phyloP scores from a whole-genome alignment of 169 alveolate species.

The Neospora caninum region DNA sequence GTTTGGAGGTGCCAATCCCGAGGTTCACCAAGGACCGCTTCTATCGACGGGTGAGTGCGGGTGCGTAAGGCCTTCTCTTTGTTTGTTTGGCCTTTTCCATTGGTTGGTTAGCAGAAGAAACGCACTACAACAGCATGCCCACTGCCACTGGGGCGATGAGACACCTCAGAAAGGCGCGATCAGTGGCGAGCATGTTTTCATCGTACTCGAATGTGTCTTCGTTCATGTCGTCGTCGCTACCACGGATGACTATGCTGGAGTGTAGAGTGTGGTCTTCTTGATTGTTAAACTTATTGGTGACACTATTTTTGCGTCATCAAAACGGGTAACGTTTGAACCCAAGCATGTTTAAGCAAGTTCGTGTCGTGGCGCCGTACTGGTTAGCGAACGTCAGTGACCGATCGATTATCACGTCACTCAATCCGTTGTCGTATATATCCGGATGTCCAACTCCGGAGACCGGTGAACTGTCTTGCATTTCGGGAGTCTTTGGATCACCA shows the following conservation, averaged over 20 bases:
- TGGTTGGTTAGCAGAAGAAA: no score
- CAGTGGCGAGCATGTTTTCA: neutral
- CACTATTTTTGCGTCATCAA: neutral
- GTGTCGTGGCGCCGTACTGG: neutral
- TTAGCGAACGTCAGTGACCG: neutral
- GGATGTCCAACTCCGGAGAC: no score
- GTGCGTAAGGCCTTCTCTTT: neutral
- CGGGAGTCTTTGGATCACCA: no score
- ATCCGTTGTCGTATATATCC: no score
- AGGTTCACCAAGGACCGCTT: conserved; percentile 48
- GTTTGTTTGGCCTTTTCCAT: neutral
- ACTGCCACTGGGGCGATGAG: no score
- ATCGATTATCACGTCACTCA: no score
- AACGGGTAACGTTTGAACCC: neutral
- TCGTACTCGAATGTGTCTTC: neutral
- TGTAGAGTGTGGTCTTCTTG: no score
- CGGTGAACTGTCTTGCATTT: no score
- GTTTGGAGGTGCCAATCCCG: conserved; percentile 40
- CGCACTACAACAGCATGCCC: no score
- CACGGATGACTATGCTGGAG: neutral
- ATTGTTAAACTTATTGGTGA: no score
- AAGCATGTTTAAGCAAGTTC: neutral
- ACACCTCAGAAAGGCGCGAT: neutral
- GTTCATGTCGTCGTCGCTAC: neutral
- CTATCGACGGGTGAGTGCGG: conserved; percentile 45